Evolutionary conservation across 106 monocot species (phyloP), one percentile per base, ranked within the genome.

Genomic region (Dioscorea dumetorum): DNA sequence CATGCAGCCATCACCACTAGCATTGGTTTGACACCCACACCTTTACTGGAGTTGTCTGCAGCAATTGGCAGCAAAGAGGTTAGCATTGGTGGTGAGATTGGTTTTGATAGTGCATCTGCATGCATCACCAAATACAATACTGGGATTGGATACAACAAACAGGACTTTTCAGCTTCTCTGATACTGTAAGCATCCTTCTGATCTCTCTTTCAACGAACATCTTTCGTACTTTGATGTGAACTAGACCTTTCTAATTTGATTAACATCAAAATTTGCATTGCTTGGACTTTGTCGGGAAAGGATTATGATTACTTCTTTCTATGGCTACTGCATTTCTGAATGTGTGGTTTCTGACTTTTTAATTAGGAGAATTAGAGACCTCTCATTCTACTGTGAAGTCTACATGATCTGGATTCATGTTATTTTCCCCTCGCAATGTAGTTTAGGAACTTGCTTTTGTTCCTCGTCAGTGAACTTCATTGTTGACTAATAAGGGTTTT

Each of bases 101-200:
- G 76, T n/a, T 90, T 90, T 72, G 81, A 90, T 67, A 86, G 83
- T 48, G 77, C 81, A 68, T 78, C 83, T 33, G 86, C 86, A 65
- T 71, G 73, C 61, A 75, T 90, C 58, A 83, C 81, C 28, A 90
- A 90, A 71, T 90, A 81, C 73, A 90, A 87, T 68, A 77, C 81
- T 60, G 90, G 81, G 63, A 69, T 90, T 50, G 75, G 83, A 32
- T 76, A 78, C 34, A 84, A 76, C 72, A 80, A 90, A 23, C 64
- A 66, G 11, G 90, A 90, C 68, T 84, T 90, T 28, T 86, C 86
- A 60, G 83, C 90, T 58, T n/a, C 90, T 22, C 32, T 90, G 21
- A 66, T 84, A 22, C 49, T 83, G 90, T 87, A 76, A 72, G 90
- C 57, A 34, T 22, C 63, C 22, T 54, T 54, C 7, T 2, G 5